phyloP scores from a whole-genome alignment of 1,284 basidiomycete species.

The Sporisorium graminicola region DNA sequence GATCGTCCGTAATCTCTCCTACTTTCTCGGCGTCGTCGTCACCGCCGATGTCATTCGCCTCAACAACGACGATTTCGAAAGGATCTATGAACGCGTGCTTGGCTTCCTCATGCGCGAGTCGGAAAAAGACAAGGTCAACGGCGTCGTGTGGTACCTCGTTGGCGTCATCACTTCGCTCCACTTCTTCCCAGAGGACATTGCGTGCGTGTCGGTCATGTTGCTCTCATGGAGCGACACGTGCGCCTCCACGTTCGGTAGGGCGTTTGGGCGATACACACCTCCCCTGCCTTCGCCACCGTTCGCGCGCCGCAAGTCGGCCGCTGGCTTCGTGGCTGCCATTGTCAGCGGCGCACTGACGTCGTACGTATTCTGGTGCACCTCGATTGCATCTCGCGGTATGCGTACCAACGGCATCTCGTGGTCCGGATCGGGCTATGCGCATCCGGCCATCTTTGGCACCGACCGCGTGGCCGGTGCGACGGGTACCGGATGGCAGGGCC shows the following conservation, averaged over 20 bases:
- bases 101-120: slow-evolving; percentile 94
- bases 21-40: slow-evolving; percentile 79
- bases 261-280: slow-evolving; percentile 82
- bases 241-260: slow-evolving; percentile 90
- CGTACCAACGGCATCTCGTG: slow-evolving; percentile 62
- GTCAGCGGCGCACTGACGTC: slow-evolving; percentile 82
- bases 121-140: slow-evolving; percentile 77
- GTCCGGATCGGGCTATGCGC: slow-evolving; percentile 43
- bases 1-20: slow-evolving; percentile 78
- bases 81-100: slow-evolving; percentile 80
- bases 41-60: slow-evolving; percentile 85
- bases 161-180: slow-evolving; percentile 86
- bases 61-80: slow-evolving; percentile 78
- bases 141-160: slow-evolving; percentile 94
- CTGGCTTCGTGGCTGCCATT: slow-evolving; percentile 88
- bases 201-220: slow-evolving; percentile 66
- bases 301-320: slow-evolving; percentile 85
- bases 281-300: slow-evolving; percentile 82
- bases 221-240: slow-evolving; percentile 97
- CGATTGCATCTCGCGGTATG: slow-evolving; percentile 55
- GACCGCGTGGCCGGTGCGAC: slow-evolving; percentile 33
- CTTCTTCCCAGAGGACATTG: slow-evolving; percentile 71
- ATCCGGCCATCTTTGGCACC: slow-evolving; percentile 61
- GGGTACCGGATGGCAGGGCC: slow-evolving; percentile 58
- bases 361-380: slow-evolving; percentile 79